A percentile compares a stretch with the other conserved stretches of the same genome.
Conservation (phyloP, 257 asterid species). For the Solanum tarijense region DNA sequence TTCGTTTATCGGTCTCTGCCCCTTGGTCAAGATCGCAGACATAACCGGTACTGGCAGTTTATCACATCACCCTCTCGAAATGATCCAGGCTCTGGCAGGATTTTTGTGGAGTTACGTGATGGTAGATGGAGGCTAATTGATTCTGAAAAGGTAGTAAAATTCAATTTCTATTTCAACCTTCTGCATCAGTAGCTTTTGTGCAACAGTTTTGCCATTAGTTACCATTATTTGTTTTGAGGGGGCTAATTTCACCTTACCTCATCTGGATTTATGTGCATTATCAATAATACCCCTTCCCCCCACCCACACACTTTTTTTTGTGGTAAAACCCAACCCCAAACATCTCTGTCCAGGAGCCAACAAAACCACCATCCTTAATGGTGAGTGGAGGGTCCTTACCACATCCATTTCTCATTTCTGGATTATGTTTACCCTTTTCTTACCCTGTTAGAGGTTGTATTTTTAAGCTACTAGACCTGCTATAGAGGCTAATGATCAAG, state of each 20-base stretch:
- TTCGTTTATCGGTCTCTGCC: conserved; percentile 79
- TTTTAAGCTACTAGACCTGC: background rate
- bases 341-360: background rate
- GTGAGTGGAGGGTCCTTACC: background rate
- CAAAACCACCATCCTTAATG: background rate
- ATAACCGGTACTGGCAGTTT: conserved; percentile 83
- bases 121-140: conserved; percentile 75
- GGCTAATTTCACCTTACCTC: background rate
- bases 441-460: background rate
- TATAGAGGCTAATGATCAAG: background rate
- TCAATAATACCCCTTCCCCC: background rate
- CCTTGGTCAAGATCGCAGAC: conserved; percentile 82
- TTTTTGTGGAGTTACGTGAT: conserved; percentile 58
- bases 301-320: background rate
- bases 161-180: background rate
- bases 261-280: background rate
- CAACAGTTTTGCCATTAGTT: background rate
- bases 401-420: background rate
- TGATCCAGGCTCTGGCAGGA: conserved; percentile 81
- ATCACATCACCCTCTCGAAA: conserved; percentile 50
- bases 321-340: background rate
- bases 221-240: background rate
- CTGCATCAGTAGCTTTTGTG: background rate
- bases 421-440: background rate
- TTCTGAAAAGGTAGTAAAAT: conserved; percentile 52